phyloP scores from a whole-genome alignment of 768 basidiomycete genomes.

The Lactarius indigo region DNA sequence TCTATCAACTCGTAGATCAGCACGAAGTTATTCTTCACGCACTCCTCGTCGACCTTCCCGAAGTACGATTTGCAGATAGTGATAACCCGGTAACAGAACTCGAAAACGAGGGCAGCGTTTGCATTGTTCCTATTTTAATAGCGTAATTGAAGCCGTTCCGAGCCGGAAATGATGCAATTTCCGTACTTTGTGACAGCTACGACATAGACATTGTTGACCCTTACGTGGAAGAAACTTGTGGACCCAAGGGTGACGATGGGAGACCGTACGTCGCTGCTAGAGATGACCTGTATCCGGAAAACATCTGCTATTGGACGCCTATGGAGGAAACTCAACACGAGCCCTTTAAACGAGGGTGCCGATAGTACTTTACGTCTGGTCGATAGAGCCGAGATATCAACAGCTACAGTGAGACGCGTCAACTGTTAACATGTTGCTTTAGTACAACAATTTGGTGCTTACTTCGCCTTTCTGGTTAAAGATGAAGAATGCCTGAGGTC shows the following conservation, averaged over 20 bases:
- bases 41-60: slow-evolving; percentile 96
- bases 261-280: slow-evolving; percentile 93
- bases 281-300: slow-evolving; percentile 98
- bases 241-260: slow-evolving; percentile 97
- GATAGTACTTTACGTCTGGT: slow-evolving; percentile 86
- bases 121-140: slow-evolving; percentile 72
- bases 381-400: slow-evolving; percentile 95
- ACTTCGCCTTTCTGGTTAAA: slow-evolving; percentile 99
- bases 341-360: background rate
- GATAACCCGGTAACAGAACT: slow-evolving; percentile 96
- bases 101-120: slow-evolving; percentile 96
- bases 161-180: slow-evolving; percentile 27
- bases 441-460: background rate
- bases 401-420: slow-evolving; percentile 49
- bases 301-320: slow-evolving; percentile 97
- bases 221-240: slow-evolving; percentile 98
- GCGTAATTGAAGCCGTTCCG: background rate
- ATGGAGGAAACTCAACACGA: slow-evolving; percentile 6
- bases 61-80: slow-evolving; percentile 94
- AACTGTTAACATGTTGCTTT: background rate
- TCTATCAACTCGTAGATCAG: slow-evolving; percentile 98
- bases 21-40: slow-evolving; percentile 98
- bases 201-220: slow-evolving; percentile 92
- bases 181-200: slow-evolving; percentile 90
- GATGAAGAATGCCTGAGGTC: slow-evolving; percentile 87